A percentile compares a stretch with the other conserved stretches of the same genome.
These are phyloP conservation scores for Eucalyptus marginata DNA, from an alignment of 345 rosid genomes.

Conservation along the genomic window DNA sequence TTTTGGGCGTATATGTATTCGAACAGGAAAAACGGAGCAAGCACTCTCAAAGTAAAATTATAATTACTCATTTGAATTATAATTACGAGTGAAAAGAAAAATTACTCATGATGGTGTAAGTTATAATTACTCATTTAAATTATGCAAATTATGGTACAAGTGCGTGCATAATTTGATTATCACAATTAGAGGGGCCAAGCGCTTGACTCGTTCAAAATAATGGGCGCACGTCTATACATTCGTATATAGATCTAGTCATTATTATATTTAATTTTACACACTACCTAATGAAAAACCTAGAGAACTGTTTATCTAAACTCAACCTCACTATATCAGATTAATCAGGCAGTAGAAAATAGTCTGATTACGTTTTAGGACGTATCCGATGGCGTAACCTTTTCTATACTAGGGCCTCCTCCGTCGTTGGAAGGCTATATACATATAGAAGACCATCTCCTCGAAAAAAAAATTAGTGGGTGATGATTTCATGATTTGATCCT, in stretches of 20 bases:
- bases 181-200: not conserved
- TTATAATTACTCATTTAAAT: not conserved
- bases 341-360: not conserved
- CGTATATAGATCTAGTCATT: not conserved
- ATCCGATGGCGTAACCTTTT: not conserved
- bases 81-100: not conserved
- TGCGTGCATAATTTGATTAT: not conserved
- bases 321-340: not conserved
- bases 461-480: not conserved
- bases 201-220: not conserved
- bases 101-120: not conserved
- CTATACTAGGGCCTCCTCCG: not conserved
- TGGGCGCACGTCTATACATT: not conserved
- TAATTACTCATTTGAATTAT: no score
- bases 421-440: not conserved
- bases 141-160: not conserved
- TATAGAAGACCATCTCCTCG: not conserved
- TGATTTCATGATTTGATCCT: not conserved
- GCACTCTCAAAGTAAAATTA: not conserved
- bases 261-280: not conserved
- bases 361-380: not conserved
- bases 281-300: not conserved
- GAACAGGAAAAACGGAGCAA: not conserved
- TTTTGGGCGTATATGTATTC: not conserved
- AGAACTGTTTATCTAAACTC: not conserved